A percentile compares a stretch with the other conserved stretches of the same genome.
Evolutionary conservation across 192 early-diverging fungal genomes (phyloP).

Genomic region (Coemansia sp.): DNA sequence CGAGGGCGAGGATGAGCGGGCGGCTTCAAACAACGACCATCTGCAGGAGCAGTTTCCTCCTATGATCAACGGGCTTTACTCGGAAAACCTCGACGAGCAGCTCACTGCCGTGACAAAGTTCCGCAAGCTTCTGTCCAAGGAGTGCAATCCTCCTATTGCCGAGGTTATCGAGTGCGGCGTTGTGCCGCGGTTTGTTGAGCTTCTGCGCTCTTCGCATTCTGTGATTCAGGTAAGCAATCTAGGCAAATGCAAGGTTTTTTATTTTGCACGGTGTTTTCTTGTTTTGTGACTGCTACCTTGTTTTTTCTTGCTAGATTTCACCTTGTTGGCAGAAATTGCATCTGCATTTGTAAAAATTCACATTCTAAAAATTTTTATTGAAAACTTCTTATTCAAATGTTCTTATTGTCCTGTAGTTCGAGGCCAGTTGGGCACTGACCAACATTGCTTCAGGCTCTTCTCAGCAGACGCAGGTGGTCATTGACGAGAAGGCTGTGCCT

Average conservation of each 20-base stretch:
- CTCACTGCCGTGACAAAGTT: conserved; percentile 81
- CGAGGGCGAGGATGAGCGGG: conserved; percentile 78
- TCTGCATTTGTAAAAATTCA: not conserved
- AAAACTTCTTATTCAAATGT: not conserved
- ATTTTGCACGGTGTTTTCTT: too few species aligned
- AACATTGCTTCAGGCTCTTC: conserved; percentile 98
- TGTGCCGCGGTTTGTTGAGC: conserved; percentile 93
- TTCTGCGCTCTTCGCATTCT: conserved; percentile 79
- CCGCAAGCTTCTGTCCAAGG: conserved; percentile 92
- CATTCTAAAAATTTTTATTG: not conserved
- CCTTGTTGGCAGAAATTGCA: conserved; percentile 1
- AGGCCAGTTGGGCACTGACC: conserved; percentile 98
- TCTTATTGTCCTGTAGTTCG: conserved; percentile 68
- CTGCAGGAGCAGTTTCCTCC: conserved; percentile 74
- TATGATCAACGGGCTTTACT: conserved; percentile 81
- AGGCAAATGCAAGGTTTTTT: conserved; percentile 45
- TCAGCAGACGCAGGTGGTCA: conserved; percentile 90
- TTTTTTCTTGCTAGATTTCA: too few species aligned
- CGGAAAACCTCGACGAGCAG: conserved; percentile 76
- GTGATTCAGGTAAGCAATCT: conserved; percentile 68
- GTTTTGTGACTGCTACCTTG: too few species aligned
- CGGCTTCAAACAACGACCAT: conserved; percentile 60
- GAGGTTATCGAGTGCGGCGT: conserved; percentile 92
- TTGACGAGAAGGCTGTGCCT: conserved; percentile 89
- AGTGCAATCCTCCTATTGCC: conserved; percentile 95